These are phyloP conservation scores for Trapa incisa DNA, from an alignment of 345 rosid species.

Conservation along the genomic window DNA sequence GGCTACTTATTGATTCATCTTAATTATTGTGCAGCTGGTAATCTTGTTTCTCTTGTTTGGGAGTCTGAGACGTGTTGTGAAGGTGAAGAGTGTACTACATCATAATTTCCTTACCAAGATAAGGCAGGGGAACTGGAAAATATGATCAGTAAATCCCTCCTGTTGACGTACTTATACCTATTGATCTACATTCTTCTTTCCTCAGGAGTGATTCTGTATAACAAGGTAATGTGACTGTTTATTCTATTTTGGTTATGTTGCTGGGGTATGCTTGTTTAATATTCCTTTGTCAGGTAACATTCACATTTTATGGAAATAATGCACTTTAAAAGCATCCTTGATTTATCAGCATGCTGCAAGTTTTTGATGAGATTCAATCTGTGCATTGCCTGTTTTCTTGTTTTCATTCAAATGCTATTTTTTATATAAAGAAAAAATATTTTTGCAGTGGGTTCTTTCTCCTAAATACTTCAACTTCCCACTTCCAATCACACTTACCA, in stretches of 20 bases:
- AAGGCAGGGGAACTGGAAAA: constrained; percentile 11
- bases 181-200: constrained; percentile 77
- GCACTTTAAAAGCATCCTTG: neutral
- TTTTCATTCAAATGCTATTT: neutral
- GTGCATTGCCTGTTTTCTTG: neutral
- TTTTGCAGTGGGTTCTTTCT: constrained; percentile 95
- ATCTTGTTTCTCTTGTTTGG: constrained; percentile 1
- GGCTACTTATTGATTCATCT: constrained; percentile 1
- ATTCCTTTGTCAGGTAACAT: neutral
- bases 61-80: constrained; percentile 1
- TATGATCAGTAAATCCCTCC: constrained; percentile 64
- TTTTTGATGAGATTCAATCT: neutral
- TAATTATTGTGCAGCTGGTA: constrained; percentile 1
- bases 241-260: neutral
- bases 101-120: neutral
- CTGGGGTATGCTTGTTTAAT: neutral
- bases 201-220: constrained; percentile 85
- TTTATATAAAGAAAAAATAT: neutral
- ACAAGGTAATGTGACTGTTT: constrained; percentile 46
- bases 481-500: constrained; percentile 82
- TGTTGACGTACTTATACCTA: constrained; percentile 74
- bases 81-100: neutral
- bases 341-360: neutral
- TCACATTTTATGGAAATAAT: neutral
- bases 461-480: constrained; percentile 92